Evolutionary conservation across 305 asterid species (phyloP).

Genomic region (Rubia occidens): DNA sequence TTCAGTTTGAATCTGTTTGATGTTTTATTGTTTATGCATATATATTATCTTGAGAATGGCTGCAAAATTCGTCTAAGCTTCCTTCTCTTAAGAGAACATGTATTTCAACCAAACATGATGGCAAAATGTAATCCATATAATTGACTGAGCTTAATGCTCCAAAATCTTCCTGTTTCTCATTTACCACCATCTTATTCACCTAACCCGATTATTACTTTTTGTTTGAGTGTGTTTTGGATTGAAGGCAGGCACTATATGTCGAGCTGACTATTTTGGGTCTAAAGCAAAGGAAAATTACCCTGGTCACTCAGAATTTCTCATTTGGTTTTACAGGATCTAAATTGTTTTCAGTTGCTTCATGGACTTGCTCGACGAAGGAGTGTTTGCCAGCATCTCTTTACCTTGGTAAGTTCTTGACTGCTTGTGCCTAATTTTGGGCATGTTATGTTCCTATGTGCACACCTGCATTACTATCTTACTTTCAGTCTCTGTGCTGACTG

Average conservation of each 20-base stretch:
- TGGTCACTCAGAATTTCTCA: conserved; percentile 3
- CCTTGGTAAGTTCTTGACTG: conserved; percentile 46
- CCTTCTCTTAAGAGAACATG: not conserved
- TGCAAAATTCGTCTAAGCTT: not conserved
- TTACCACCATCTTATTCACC: not conserved
- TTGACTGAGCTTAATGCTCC: not conserved
- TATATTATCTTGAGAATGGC: not conserved
- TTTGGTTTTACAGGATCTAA: conserved; percentile 53
- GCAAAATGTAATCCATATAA: too few species aligned
- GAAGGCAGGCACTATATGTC: not conserved
- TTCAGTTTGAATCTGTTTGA: not conserved
- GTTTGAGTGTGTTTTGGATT: not conserved
- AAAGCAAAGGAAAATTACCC: not conserved
- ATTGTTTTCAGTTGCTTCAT: conserved; percentile 82
- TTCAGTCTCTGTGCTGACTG: not conserved
- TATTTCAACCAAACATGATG: not conserved
- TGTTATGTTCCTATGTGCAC: not conserved
- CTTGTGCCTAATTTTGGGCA: not conserved
- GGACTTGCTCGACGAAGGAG: conserved; percentile 78
- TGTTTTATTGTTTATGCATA: not conserved
- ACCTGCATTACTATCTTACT: not conserved
- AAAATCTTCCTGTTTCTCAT: not conserved
- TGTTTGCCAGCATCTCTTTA: conserved; percentile 57
- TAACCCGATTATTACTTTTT: not conserved
- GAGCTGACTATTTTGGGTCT: not conserved